Evolutionary conservation across 805 yeast species (phyloP), one percentile per base, ranked within the genome.

Genomic region (Lachancea waltii): DNA sequence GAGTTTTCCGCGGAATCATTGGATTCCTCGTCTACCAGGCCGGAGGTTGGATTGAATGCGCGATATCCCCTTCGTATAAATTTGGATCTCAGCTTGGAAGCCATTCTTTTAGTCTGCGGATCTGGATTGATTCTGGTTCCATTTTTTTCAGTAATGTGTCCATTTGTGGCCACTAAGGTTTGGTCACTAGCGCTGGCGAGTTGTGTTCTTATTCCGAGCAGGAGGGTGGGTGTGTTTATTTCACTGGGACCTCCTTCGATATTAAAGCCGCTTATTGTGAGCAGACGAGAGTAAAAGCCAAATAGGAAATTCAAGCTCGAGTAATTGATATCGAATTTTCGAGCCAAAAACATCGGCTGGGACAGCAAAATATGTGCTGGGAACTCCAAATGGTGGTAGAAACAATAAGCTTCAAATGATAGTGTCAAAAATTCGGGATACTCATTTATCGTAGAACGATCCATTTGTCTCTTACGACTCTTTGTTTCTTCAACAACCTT

Each of bases 351-450:
- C 9, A 56, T 44, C 2, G 60, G 56, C 37, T 58, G 63, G 14
- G 49, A 44, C 9, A 60, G 41, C 20, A 60, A 37, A 6, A 60
- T 43, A 25, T 58, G 53, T 2, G 58, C 58, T 2, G 64, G 64
- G 43, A 47, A 58, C 35, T 56, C 63, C 25, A 56, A 48, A 24
- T 54, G 48, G 26, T 60, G 60, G 30, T 54, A 56, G 38, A 58
- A 60, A 40, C 61, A 60, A 39, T 60, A 60, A n/a, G 60, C 48
- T 44, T 60, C 64, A 45, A 58, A 60, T 11, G 62, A 56, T 16
- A 60, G 30, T 1, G 59, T 47, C 30, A 60, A 43, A 46, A 50
- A 57, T 34, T 57, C 62, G 1, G 63, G 62, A 41, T 58, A 54
- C 41, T 58, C 60, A 35, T 47, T 57, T 9, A 48, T 50, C 1